Evolutionary conservation across 257 asterid genomes (phyloP).

Genomic region (Solanum medicagineum): DNA sequence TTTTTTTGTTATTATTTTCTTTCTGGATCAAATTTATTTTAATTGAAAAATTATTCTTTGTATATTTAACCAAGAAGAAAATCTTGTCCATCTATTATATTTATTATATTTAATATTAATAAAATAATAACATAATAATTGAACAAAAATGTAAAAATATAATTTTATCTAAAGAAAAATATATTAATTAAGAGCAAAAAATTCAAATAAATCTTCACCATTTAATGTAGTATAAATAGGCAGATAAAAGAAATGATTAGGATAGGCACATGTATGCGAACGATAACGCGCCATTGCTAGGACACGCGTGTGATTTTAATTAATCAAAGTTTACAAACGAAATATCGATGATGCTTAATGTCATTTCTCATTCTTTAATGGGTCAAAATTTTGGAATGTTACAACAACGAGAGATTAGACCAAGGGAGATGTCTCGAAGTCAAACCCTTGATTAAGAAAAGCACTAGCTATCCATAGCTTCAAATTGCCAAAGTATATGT

Average conservation of each 20-base stretch:
- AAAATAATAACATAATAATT: no score
- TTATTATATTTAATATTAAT: no score
- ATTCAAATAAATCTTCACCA: no score
- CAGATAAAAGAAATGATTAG: neutral
- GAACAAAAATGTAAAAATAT: no score
- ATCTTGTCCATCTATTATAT: no score
- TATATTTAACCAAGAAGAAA: no score
- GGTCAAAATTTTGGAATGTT: neutral
- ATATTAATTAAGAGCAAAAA: no score
- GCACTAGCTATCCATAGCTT: slow-evolving; percentile 56
- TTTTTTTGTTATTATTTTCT: no score
- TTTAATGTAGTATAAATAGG: no score
- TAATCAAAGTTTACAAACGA: neutral
- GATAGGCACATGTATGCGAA: neutral
- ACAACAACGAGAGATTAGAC: neutral
- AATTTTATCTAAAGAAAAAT: no score
- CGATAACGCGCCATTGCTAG: neutral
- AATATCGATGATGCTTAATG: neutral
- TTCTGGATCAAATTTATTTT: no score
- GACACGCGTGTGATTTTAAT: neutral
- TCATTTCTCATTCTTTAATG: neutral
- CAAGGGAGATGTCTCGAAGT: slow-evolving; percentile 21
- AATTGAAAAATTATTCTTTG: no score
- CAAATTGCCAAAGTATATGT: slow-evolving; percentile 32
- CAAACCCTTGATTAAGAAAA: slow-evolving; percentile 59